phyloP scores from a whole-genome alignment of 2,329 filamentous ascomycete species.

The Rhinocladiella similis region DNA sequence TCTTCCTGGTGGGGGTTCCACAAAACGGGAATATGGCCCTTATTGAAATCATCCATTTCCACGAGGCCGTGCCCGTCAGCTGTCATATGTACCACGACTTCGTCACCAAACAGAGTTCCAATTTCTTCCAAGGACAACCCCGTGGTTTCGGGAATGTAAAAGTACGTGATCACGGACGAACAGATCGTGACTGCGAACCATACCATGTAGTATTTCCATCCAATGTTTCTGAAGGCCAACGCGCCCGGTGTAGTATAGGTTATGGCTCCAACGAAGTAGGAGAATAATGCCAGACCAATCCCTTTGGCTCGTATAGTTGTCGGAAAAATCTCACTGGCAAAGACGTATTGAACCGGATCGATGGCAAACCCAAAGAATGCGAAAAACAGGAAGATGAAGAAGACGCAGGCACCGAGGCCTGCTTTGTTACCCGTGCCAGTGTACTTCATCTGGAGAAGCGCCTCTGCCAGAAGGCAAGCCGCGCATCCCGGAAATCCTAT shows the following conservation, averaged over 20 bases:
- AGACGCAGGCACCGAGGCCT: slow-evolving; percentile 37
- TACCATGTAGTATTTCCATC: slow-evolving; percentile 7
- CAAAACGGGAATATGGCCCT: too few species aligned
- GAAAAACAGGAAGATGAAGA: slow-evolving; percentile 44
- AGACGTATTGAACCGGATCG: too few species aligned
- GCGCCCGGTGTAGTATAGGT: slow-evolving; percentile 3
- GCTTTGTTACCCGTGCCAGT: slow-evolving; percentile 35
- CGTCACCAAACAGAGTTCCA: slow-evolving; percentile 16
- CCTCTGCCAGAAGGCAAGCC: slow-evolving; percentile 2
- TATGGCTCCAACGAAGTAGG: slow-evolving; percentile 4
- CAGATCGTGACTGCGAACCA: too few species aligned
- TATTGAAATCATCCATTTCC: not conserved
- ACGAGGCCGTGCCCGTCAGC: slow-evolving; percentile 2
- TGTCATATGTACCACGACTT: slow-evolving; percentile 7
- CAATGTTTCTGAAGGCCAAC: slow-evolving; percentile 6
- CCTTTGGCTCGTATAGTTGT: slow-evolving; percentile 36
- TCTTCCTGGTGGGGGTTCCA: too few species aligned
- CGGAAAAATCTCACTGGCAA: slow-evolving; percentile 50
- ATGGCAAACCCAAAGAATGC: too few species aligned
- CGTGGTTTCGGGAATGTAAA: slow-evolving; percentile 69
- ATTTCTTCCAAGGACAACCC: slow-evolving; percentile 43
- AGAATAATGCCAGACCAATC: slow-evolving; percentile 6
- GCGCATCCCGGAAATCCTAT: slow-evolving; percentile 1
- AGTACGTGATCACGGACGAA: slow-evolving; percentile 2
- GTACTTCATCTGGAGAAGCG: slow-evolving; percentile 24